Percentiles rank a stretch among this genome's conserved stretches.
These are phyloP conservation scores for Trematosphaeria pertusa DNA, from an alignment of 2,329 filamentous ascomycete genomes.

Conservation along the genomic window DNA sequence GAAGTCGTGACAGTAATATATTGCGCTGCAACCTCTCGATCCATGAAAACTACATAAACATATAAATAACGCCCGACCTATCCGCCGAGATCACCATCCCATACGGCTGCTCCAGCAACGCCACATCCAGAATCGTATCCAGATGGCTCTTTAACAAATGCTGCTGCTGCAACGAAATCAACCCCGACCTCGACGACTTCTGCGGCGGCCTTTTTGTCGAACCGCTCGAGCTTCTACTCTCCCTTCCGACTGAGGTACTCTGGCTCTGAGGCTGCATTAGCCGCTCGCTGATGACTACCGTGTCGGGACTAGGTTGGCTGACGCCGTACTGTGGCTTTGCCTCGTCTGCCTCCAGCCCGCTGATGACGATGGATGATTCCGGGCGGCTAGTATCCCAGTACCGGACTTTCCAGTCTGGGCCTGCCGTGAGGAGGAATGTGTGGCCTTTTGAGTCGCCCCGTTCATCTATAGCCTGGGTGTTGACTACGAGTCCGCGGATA, in stretches of 20 bases:
- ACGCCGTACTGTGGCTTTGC: constrained; percentile 71
- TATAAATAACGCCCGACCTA: constrained; percentile 85
- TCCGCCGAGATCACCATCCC: constrained; percentile 93
- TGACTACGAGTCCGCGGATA: constrained; percentile 77
- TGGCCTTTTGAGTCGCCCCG: constrained; percentile 71
- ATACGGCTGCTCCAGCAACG: constrained; percentile 87
- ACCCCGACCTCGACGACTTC: constrained; percentile 74
- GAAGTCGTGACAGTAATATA: no score
- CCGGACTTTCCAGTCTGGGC: constrained; percentile 86
- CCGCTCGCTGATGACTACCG: constrained; percentile 48
- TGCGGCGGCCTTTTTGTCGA: constrained; percentile 45
- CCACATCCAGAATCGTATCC: constrained; percentile 86
- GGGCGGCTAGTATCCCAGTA: constrained; percentile 89
- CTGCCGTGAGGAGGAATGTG: constrained; percentile 85
- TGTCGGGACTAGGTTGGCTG: constrained; percentile 49
- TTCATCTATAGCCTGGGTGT: constrained; percentile 73
- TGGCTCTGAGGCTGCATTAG: constrained; percentile 31
- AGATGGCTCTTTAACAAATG: constrained; percentile 84
- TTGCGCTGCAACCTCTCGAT: no score
- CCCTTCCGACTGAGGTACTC: constrained; percentile 18
- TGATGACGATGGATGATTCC: constrained; percentile 81
- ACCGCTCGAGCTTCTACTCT: constrained; percentile 33
- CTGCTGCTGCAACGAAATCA: constrained; percentile 93
- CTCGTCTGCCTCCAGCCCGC: constrained; percentile 75
- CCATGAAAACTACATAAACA: constrained; percentile 75